These are phyloP conservation scores for Solanum sparsipilum DNA, from an alignment of 257 asterid genomes.

Conservation along the genomic window DNA sequence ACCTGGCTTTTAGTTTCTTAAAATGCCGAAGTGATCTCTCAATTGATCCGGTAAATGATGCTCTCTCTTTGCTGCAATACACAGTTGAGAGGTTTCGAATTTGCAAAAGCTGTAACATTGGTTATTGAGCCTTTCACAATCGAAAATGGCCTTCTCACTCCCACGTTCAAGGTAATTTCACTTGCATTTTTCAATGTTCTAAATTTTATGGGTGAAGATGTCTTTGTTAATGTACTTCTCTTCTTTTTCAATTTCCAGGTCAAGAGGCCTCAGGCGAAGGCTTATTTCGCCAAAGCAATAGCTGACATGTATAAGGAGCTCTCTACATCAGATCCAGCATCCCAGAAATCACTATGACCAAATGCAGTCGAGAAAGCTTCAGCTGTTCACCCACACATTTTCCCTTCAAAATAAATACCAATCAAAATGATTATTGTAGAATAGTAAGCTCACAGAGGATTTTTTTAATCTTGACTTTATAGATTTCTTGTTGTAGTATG, in stretches of 20 bases:
- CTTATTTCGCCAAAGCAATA: slow-evolving; percentile 65
- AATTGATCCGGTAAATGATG: background rate
- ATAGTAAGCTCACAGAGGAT: background rate
- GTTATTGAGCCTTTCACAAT: slow-evolving; percentile 74
- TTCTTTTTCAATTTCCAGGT: slow-evolving; percentile 29
- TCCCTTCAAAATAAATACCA: background rate
- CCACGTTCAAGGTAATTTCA: slow-evolving; percentile 74
- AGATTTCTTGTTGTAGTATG: background rate
- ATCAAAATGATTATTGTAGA: background rate
- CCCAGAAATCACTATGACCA: background rate
- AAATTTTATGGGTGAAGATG: background rate
- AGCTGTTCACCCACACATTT: background rate
- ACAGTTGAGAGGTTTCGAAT: slow-evolving; percentile 93
- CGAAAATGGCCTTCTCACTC: slow-evolving; percentile 82
- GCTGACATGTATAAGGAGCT: slow-evolving; percentile 61
- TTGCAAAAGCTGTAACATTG: slow-evolving; percentile 69
- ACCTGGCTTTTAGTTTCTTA: background rate
- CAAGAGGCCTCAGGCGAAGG: slow-evolving; percentile 86
- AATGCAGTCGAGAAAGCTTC: background rate
- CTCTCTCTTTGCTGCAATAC: slow-evolving; percentile 6
- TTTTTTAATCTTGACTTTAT: background rate
- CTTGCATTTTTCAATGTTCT: background rate
- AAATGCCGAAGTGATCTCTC: background rate
- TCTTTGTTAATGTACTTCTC: background rate
- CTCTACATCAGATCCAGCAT: slow-evolving; percentile 48